phyloP scores from a whole-genome alignment of 2,329 filamentous ascomycete species.

The Rhynchosporium graminicola region DNA sequence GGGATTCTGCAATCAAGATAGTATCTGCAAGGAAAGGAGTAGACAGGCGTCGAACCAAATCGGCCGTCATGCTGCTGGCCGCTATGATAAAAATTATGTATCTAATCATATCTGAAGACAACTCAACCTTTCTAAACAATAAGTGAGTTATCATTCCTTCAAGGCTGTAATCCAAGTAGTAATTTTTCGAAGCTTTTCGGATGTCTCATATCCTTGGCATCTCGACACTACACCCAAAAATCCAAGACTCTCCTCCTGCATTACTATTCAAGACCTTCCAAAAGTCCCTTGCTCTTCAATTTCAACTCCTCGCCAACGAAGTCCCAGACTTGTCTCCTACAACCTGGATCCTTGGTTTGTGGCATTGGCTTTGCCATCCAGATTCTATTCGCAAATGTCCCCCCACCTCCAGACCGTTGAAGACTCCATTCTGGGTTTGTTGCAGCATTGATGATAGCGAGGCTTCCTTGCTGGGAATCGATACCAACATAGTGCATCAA shows the following conservation, averaged over 20 bases:
- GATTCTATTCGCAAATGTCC: slow-evolving; percentile 35
- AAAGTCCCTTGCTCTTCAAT: slow-evolving; percentile 18
- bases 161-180: too few relatives aligned
- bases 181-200: too few relatives aligned
- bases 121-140: too few relatives aligned
- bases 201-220: too few relatives aligned
- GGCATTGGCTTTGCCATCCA: slow-evolving; percentile 36
- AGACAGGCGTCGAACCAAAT: too few relatives aligned
- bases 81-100: too few relatives aligned
- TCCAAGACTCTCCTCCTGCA: neutral
- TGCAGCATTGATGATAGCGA: slow-evolving; percentile 33
- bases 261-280: slow-evolving; percentile 13
- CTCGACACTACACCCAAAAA: neutral
- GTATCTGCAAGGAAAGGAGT: too few relatives aligned
- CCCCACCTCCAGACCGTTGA: slow-evolving; percentile 25
- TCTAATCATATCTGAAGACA: too few relatives aligned
- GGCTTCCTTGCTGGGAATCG: slow-evolving; percentile 33
- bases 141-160: too few relatives aligned
- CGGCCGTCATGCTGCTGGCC: too few relatives aligned
- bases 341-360: slow-evolving; percentile 32
- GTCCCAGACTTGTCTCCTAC: slow-evolving; percentile 32
- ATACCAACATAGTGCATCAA: slow-evolving; percentile 28
- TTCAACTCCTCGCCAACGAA: slow-evolving; percentile 22
- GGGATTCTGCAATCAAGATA: too few relatives aligned
- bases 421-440: slow-evolving; percentile 27